phyloP scores from a whole-genome alignment of 106 monocot genomes.

The Hemerocallis citrina region DNA sequence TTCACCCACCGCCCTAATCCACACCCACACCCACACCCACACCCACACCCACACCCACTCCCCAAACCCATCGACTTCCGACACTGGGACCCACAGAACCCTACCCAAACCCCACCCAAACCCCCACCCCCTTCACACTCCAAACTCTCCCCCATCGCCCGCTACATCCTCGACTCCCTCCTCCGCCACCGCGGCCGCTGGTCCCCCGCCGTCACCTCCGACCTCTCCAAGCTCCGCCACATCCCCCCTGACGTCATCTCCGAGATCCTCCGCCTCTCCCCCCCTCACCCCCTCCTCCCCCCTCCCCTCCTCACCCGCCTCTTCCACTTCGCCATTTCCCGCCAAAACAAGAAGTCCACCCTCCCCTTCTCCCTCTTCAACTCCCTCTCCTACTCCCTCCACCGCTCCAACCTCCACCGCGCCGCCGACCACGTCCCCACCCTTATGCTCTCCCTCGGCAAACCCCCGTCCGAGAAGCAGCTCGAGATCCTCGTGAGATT shows the following conservation, averaged over 20 bases:
- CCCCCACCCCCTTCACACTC: conserved; percentile 13
- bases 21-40: not conserved
- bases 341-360: conserved; percentile 70
- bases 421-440: conserved; percentile 71
- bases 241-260: conserved; percentile 59
- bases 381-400: conserved; percentile 58
- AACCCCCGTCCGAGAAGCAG: conserved; percentile 65
- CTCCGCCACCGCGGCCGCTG: conserved; percentile 68
- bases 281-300: conserved; percentile 16
- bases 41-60: conserved; percentile 8
- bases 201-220: conserved; percentile 54
- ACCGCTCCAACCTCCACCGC: conserved; percentile 31
- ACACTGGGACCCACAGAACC: conserved; percentile 45
- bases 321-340: conserved; percentile 80
- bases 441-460: conserved; percentile 69
- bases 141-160: conserved; percentile 80
- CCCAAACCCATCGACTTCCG: conserved; percentile 35
- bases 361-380: conserved; percentile 77
- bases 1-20: conserved; percentile 12
- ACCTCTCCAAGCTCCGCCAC: conserved; percentile 86
- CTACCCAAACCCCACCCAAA: not conserved
- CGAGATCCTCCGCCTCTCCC: conserved; percentile 52
- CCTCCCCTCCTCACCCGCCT: conserved; percentile 50
- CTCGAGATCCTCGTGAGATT: conserved; percentile 79
- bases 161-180: conserved; percentile 65